These are phyloP conservation scores for Neophaeococcomyces mojaviensis DNA, from an alignment of 2,329 filamentous ascomycete genomes.

Conservation along the genomic window DNA sequence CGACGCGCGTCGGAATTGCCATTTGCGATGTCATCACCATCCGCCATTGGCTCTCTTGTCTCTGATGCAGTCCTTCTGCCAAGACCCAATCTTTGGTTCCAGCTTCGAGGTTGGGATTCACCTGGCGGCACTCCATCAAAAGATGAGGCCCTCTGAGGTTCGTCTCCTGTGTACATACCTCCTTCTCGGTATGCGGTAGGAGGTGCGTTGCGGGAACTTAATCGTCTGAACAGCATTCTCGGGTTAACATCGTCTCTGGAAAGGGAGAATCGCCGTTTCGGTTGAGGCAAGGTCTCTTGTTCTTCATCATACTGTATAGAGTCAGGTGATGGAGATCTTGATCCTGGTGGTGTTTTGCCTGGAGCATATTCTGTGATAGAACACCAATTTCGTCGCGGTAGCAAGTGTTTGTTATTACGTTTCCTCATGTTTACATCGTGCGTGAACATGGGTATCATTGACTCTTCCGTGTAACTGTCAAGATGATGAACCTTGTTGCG, in stretches of 20 bases:
- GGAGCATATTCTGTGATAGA: constrained; percentile 79
- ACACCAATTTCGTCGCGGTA: constrained; percentile 93
- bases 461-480: constrained; percentile 72
- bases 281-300: constrained; percentile 21
- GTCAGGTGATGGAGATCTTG: constrained; percentile 50
- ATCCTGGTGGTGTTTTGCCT: constrained; percentile 59
- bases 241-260: constrained; percentile 47
- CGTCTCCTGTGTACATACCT: constrained; percentile 29
- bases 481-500: constrained; percentile 69
- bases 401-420: constrained; percentile 81
- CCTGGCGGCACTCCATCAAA: constrained; percentile 17
- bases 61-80: constrained; percentile 3
- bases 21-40: not conserved
- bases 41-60: not conserved
- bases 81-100: constrained; percentile 1
- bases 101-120: not conserved
- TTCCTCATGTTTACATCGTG: constrained; percentile 82
- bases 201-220: constrained; percentile 37
- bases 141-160: constrained; percentile 15
- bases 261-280: constrained; percentile 56
- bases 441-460: constrained; percentile 89
- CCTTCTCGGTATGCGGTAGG: constrained; percentile 26
- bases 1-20: constrained; percentile 5
- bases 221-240: constrained; percentile 38
- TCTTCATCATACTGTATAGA: constrained; percentile 22